A percentile compares a stretch with the other conserved stretches of the same genome.
phyloP scores from a whole-genome alignment of 495 filamentous ascomycete genomes.

The Platismatia glauca region DNA sequence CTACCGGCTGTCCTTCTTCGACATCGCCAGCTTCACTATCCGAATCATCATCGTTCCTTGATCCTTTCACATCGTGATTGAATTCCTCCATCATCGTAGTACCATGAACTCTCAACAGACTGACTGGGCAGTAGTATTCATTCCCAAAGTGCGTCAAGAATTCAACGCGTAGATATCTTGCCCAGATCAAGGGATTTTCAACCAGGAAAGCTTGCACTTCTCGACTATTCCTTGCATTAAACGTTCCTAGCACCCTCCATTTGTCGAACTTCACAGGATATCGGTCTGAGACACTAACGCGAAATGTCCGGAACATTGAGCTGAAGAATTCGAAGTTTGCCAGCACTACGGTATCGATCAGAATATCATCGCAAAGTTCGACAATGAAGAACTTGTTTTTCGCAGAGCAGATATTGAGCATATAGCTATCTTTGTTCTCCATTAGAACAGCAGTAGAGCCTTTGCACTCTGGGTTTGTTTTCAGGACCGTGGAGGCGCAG shows the following conservation, averaged over 20 bases:
- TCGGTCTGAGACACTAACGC: slow-evolving; percentile 81
- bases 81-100: slow-evolving; percentile 95
- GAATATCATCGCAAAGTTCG: slow-evolving; percentile 83
- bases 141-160: slow-evolving; percentile 90
- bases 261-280: slow-evolving; percentile 88
- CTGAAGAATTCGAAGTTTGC: slow-evolving; percentile 99
- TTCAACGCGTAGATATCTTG: slow-evolving; percentile 83
- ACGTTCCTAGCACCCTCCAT: slow-evolving; percentile 83
- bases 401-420: slow-evolving; percentile 83
- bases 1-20: slow-evolving; percentile 22
- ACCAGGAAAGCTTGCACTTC: slow-evolving; percentile 91
- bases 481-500: slow-evolving; percentile 86
- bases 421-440: slow-evolving; percentile 97
- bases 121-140: slow-evolving; percentile 92
- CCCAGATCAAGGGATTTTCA: slow-evolving; percentile 90
- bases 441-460: slow-evolving; percentile 78
- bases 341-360: slow-evolving; percentile 89
- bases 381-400: slow-evolving; percentile 91
- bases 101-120: slow-evolving; percentile 82
- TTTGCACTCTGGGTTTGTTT: slow-evolving; percentile 76
- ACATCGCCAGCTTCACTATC: slow-evolving; percentile 37
- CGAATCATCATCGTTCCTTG: slow-evolving; percentile 48
- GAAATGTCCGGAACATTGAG: slow-evolving; percentile 84
- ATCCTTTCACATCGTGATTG: slow-evolving; percentile 63
- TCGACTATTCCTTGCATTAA: slow-evolving; percentile 81